These are phyloP conservation scores for Cryphonectria japonica DNA, from an alignment of 2,329 filamentous ascomycete species.

Conservation along the genomic window DNA sequence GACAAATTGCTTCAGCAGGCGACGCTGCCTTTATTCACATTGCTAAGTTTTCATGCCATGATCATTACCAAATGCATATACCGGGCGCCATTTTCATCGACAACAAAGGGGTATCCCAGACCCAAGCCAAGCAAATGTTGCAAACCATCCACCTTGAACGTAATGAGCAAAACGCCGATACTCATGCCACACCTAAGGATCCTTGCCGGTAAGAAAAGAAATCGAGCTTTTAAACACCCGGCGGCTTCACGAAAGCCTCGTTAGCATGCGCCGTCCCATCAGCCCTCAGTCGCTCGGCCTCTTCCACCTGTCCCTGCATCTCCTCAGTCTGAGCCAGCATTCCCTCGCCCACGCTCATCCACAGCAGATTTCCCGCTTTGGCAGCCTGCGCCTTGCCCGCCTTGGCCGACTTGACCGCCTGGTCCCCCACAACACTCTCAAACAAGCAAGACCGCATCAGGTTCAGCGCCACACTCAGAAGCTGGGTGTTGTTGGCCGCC, in stretches of 20 bases:
- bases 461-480: slow-evolving; percentile 80
- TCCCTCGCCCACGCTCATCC: slow-evolving; percentile 80
- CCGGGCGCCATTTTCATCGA: neutral
- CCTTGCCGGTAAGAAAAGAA: neutral
- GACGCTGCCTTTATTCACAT: neutral
- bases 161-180: slow-evolving; percentile 10
- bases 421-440: slow-evolving; percentile 78
- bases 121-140: neutral
- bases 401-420: slow-evolving; percentile 75
- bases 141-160: neutral
- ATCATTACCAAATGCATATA: neutral
- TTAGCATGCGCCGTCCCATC: slow-evolving; percentile 29
- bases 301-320: slow-evolving; percentile 64
- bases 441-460: slow-evolving; percentile 86
- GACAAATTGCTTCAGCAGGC: neutral
- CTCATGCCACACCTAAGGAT: neutral
- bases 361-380: slow-evolving; percentile 71
- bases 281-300: slow-evolving; percentile 24
- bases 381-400: slow-evolving; percentile 71
- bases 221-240: neutral
- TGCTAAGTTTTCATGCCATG: neutral
- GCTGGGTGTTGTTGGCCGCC: slow-evolving; percentile 73
- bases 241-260: slow-evolving; percentile 23
- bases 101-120: slow-evolving; percentile 15
- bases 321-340: slow-evolving; percentile 78